Conservation (phyloP, 495 filamentous ascomycete species). For the Penicillium crystallinum region DNA sequence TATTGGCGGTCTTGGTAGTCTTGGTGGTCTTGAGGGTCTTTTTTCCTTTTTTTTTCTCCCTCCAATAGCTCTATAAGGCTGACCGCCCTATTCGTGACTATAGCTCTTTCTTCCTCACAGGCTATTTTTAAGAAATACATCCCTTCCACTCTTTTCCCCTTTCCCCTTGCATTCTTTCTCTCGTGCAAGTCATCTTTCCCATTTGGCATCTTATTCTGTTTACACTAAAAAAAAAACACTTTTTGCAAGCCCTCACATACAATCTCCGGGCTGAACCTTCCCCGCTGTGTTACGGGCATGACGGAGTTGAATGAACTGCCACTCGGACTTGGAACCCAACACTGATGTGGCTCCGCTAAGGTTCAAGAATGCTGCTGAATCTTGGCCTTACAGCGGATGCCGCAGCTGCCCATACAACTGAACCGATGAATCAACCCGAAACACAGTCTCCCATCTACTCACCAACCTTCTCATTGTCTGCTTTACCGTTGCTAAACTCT, state of each 20-base stretch:
- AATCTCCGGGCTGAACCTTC: neutral
- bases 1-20: too few species aligned
- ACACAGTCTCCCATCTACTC: constrained; percentile 34
- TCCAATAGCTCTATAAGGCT: constrained; percentile 10
- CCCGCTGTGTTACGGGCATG: constrained; percentile 9
- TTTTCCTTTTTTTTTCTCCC: neutral
- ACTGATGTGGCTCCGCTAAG: constrained; percentile 23
- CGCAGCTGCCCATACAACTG: constrained; percentile 53
- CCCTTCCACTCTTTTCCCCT: constrained; percentile 1
- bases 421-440: constrained; percentile 38
- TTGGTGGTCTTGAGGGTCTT: too few species aligned
- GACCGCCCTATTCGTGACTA: constrained; percentile 6
- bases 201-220: constrained; percentile 1
- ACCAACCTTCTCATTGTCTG: constrained; percentile 39
- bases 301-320: constrained; percentile 1
- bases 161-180: constrained; percentile 7
- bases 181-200: neutral
- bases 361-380: constrained; percentile 40
- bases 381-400: constrained; percentile 50
- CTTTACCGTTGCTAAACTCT: constrained; percentile 30
- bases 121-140: neutral
- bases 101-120: neutral
- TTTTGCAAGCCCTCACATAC: constrained; percentile 1
- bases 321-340: neutral
- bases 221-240: too few species aligned